Base-by-base conservation (phyloP, 208 protist species). In the Wallacemonas rigidus region DNA sequence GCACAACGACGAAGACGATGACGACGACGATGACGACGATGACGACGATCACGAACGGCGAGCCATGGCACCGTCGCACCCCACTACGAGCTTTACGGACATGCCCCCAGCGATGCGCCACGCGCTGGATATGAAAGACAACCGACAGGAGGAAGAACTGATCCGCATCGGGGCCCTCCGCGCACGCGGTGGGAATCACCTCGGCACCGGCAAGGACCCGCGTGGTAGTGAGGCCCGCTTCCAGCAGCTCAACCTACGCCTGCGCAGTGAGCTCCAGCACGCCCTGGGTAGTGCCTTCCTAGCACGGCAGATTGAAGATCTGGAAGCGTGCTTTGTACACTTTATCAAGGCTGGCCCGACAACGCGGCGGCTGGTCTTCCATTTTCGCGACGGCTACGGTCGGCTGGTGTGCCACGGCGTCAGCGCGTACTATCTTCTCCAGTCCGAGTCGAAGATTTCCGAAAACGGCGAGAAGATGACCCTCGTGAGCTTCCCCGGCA, bases 381-480 rank as follows among this genome's bases (percentile, higher is more conserved):
- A 79, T 50, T 96, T 94, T 69, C 86, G 86, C 12, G 91, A 96
- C 75, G 91, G 91, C 17, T 96, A 96, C 72, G 89, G 91, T 26
- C 82, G 91, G 7, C 76, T 96, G 7, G 83, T 96, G 4, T 94
- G 89, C 76, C 91, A 96, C 69, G 91, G 89, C 40, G 89, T 96
- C 4, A 88, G 86, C 1, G 88, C 84, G 9, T 96, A 91, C 74
- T 96, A 96, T 77, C 67, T 83, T 11, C 82, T 94, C 12, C 74
- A 87, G 8, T 94, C 91, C 26, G 72, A 91, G 55, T 91, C 87
- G 1, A 78, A 69, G 11, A 72, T 76, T 1, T 76, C 82, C 47
- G 71, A 69, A 17, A 79, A 91, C 65, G 85, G 86, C 3, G 73
- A 61, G 2, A 94, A 96, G 81, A 71, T 90, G 50, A 96, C 89